Base-by-base conservation (phyloP, 2,329 filamentous ascomycete species). In the Neurospora sp. region DNA sequence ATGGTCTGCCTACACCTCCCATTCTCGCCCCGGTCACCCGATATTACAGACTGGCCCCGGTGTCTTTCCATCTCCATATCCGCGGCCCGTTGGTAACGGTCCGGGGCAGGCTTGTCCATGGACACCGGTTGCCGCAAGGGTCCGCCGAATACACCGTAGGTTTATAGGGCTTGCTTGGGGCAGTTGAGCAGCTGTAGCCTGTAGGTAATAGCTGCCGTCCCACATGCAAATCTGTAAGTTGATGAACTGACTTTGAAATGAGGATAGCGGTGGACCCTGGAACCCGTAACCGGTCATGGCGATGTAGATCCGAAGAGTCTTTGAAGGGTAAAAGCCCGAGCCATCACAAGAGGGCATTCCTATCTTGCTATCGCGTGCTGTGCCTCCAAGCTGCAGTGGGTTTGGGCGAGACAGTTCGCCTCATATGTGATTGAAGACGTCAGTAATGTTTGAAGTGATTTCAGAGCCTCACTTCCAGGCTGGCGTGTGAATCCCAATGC, bases 41-140 rank as follows among this genome's bases (percentile, higher is more conserved):
- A 62, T 69, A 71, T 69, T 70, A 68, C 70, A 72, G 52, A 68
- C 52, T 62, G 52, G 72, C 67, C 71, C 70, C 67, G 69, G 72
- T 72, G 70, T 66, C 52, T 72, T 72, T 66, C 58, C 72, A 72
- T 71, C 66, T 68, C 43, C 69, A 68, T 71, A 72, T 72, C 72
- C 72, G 73, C 73, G 73, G 74, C 72, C 74, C 74, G 74, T 74
- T 71, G 68, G 69, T 66, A 75, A 74, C 73, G 71, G 73, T 72
- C 73, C 72, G 72, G 66, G 71, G 73, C 71, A 73, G 71, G 70
- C 70, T 71, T 66, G 58, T 62, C 67, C 46, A 69, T 66, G 67
- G 69, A 69, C 67, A 70, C 23, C 66, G 11, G 66, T 52, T 68
- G 67, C 68, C 67, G 67, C 69, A 70, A 68, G 23, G 36, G n/a